Conservation (phyloP, 2,329 filamentous ascomycete genomes). For the Cytospora mali region DNA sequence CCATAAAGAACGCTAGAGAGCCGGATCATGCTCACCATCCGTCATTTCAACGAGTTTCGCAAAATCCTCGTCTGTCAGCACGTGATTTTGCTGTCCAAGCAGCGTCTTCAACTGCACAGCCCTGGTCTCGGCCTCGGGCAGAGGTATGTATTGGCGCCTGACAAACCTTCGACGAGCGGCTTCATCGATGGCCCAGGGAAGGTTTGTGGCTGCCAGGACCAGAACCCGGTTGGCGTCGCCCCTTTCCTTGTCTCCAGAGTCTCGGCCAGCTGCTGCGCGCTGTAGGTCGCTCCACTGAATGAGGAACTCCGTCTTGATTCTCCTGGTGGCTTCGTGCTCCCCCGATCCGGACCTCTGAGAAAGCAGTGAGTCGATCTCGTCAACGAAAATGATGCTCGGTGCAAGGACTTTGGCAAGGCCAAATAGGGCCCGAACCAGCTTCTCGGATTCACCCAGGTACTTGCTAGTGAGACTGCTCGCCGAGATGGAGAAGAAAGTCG, state of each 20-base stretch:
- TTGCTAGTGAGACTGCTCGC: constrained; percentile 94
- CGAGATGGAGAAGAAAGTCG: constrained; percentile 96
- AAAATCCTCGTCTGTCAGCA: constrained; percentile 72
- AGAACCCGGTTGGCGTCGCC: constrained; percentile 88
- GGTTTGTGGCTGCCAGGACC: constrained; percentile 91
- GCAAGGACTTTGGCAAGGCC: constrained; percentile 84
- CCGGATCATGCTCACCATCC: constrained; percentile 64
- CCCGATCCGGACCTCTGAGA: constrained; percentile 80
- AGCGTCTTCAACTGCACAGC: constrained; percentile 77
- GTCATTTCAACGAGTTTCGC: constrained; percentile 75
- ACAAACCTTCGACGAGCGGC: constrained; percentile 90
- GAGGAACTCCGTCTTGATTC: constrained; percentile 96
- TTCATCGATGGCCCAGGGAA: constrained; percentile 98
- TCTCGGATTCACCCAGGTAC: constrained; percentile 94
- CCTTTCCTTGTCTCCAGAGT: constrained; percentile 66
- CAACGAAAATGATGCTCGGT: constrained; percentile 96
- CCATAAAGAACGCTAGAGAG: neutral
- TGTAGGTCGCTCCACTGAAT: constrained; percentile 97
- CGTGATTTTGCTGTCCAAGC: constrained; percentile 85
- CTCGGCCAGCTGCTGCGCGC: constrained; percentile 84
- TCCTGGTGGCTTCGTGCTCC: constrained; percentile 88
- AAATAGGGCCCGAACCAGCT: constrained; percentile 91
- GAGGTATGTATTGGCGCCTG: constrained; percentile 89
- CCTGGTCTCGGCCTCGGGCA: constrained; percentile 83
- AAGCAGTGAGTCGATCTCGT: constrained; percentile 94